Conservation (phyloP, 2,329 filamentous ascomycete species). For the Albophoma yamanashiensis region DNA sequence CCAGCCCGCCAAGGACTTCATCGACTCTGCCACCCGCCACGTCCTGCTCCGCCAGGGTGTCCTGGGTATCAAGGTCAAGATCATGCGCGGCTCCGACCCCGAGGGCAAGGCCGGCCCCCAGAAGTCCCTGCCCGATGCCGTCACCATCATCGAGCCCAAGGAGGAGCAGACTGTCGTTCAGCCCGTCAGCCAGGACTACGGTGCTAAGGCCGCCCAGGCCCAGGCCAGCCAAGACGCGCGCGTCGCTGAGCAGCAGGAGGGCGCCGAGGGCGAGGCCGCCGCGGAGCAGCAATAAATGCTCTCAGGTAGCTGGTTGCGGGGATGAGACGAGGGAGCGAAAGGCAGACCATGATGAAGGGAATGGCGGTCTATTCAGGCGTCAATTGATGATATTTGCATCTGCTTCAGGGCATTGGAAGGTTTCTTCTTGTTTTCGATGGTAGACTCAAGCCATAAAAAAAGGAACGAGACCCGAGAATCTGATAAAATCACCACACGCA, state of each 20-base stretch:
- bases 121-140: constrained; percentile 95
- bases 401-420: constrained; percentile 25
- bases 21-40: constrained; percentile 96
- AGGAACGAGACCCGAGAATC: constrained; percentile 23
- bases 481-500: constrained; percentile 10
- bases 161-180: constrained; percentile 93
- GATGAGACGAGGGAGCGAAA: constrained; percentile 10
- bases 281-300: constrained; percentile 24
- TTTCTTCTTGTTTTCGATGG: constrained; percentile 27
- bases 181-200: constrained; percentile 97
- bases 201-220: constrained; percentile 73
- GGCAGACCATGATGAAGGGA: constrained; percentile 9
- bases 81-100: constrained; percentile 99
- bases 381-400: constrained; percentile 31
- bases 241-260: constrained; percentile 46
- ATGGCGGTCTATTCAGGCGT: constrained; percentile 28
- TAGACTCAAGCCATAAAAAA: constrained; percentile 24
- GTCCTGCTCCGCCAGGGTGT: constrained; percentile 99
- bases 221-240: constrained; percentile 53
- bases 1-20: constrained; percentile 99
- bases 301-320: constrained; percentile 9
- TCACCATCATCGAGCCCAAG: constrained; percentile 99
- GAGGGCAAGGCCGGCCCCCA: constrained; percentile 97
- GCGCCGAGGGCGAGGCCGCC: constrained; percentile 31
- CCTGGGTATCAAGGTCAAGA: constrained; percentile 99